These are phyloP conservation scores for Trichoderma polysporum DNA, from an alignment of 2,329 filamentous ascomycete species.

Conservation along the genomic window DNA sequence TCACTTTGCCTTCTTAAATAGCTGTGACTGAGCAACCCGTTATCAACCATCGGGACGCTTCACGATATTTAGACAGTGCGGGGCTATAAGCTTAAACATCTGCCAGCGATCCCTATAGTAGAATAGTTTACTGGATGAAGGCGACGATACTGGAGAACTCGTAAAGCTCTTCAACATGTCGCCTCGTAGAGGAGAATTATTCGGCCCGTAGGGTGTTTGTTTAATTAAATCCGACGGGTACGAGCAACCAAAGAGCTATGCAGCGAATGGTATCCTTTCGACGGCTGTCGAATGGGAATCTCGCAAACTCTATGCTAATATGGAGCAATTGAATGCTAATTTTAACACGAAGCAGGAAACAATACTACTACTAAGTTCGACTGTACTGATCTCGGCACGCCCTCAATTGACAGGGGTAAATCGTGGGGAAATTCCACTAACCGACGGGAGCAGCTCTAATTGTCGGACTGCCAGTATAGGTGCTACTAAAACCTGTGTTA, in stretches of 20 bases:
- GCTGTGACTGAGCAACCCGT: not conserved
- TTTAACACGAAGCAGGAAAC: not conserved
- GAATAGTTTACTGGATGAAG: not conserved
- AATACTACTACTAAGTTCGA: not conserved
- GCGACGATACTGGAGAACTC: not conserved
- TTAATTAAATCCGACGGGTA: slow-evolving; percentile 3
- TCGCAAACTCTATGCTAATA: not conserved
- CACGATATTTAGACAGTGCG: not conserved
- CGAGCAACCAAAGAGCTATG: not conserved
- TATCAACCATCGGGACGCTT: not conserved
- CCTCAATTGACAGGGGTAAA: not conserved
- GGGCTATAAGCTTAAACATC: not conserved
- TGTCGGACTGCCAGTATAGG: not conserved
- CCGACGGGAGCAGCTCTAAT: not conserved
- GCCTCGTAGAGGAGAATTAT: not conserved
- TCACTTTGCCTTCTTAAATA: not conserved
- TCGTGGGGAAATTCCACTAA: not conserved
- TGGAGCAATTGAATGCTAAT: not conserved
- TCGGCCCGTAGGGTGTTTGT: slow-evolving; percentile 6
- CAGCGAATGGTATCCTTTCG: not conserved
- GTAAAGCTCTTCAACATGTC: not conserved
- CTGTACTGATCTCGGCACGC: not conserved
- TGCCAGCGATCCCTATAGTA: not conserved
- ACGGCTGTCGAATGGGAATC: not conserved
- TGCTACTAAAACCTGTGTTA: not conserved